Evolutionary conservation across 2,329 filamentous ascomycete species (phyloP), one percentile per base, ranked within the genome.

Genomic region (Tolypocladium tropicale): DNA sequence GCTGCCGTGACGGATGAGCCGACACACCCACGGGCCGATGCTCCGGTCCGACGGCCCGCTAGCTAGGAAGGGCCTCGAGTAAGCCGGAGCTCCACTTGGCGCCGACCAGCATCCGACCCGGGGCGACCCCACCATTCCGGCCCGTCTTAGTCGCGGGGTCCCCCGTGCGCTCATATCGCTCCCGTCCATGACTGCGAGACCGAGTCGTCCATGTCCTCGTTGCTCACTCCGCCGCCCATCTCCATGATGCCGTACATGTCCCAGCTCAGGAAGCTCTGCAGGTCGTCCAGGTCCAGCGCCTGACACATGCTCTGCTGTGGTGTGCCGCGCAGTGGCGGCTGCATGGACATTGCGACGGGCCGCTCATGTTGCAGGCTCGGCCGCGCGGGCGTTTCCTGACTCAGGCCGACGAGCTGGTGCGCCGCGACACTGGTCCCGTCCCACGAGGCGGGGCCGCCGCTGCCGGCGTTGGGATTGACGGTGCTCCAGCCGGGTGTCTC

Each of bases 241-340:
- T 73, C 71, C 67, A 72, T 71, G 37, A 73, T 71, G 23, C 71
- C 70, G 52, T 72, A 70, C 68, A 73, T 69, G 54, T 74, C 71
- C 71, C 71, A 73, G 6, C 69, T 69, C 53, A 72, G 53, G 43
- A 71, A 73, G 56, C 67, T 72, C 53, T 73, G 70, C 56, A 74
- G 55, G 56, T 74, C 71, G 32, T 70, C 70, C 12, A 73, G 60
- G 53, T 73, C 71, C 4, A 74, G 65, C 30, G 67, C 67, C 32
- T 71, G 65, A 25, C 67, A 66, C 68, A 72, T 70, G 18, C 63
- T 61, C 18, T 65, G 59, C 21, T 61, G 55, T 65, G 59, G n/a
- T 61, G 55, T n/a, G 60, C 51, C 16, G 59, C 53, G 6, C 62
- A 60, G 21, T 28, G 30, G 34, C 33, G 36, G 52, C 41, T 34